phyloP scores from a whole-genome alignment of 805 yeast genomes.

The Scheffersomyces stipitis region DNA sequence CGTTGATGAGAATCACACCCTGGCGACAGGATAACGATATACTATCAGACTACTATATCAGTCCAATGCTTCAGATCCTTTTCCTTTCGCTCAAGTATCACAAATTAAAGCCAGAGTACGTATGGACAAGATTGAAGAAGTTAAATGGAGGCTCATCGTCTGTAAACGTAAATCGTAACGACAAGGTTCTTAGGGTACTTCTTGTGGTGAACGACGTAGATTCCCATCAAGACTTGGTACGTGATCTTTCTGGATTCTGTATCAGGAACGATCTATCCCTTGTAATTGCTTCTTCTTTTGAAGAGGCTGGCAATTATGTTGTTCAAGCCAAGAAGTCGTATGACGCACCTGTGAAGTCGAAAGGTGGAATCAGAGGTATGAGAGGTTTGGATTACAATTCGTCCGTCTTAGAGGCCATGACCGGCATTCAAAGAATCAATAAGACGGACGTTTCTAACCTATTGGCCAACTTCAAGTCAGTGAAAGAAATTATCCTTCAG shows the following conservation, averaged over 20 bases:
- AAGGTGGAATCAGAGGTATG: slow-evolving; percentile 41
- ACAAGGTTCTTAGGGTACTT: slow-evolving; percentile 50
- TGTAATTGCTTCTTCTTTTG: slow-evolving; percentile 54
- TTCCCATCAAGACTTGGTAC: slow-evolving; percentile 48
- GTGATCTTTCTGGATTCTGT: slow-evolving; percentile 49
- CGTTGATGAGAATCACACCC: slow-evolving; percentile 48
- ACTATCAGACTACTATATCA: slow-evolving; percentile 62
- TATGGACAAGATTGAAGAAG: slow-evolving; percentile 53
- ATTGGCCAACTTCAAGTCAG: slow-evolving; percentile 48
- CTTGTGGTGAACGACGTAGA: slow-evolving; percentile 67
- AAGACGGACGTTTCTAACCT: slow-evolving; percentile 55
- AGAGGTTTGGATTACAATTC: slow-evolving; percentile 45
- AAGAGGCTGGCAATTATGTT: slow-evolving; percentile 46
- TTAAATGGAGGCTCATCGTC: slow-evolving; percentile 33
- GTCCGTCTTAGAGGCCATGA: slow-evolving; percentile 44
- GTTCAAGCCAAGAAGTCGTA: slow-evolving; percentile 39
- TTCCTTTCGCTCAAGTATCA: slow-evolving; percentile 72
- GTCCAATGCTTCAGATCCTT: slow-evolving; percentile 53
- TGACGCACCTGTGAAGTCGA: slow-evolving; percentile 27
- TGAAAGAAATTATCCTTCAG: slow-evolving; percentile 39
- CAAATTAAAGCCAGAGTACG: slow-evolving; percentile 73
- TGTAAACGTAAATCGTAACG: slow-evolving; percentile 30
- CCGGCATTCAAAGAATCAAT: slow-evolving; percentile 47
- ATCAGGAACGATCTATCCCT: slow-evolving; percentile 49
- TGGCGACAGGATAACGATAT: slow-evolving; percentile 57